These are phyloP conservation scores for Cocos nucifera DNA, from an alignment of 176 grass and related monocot genomes.

Conservation along the genomic window DNA sequence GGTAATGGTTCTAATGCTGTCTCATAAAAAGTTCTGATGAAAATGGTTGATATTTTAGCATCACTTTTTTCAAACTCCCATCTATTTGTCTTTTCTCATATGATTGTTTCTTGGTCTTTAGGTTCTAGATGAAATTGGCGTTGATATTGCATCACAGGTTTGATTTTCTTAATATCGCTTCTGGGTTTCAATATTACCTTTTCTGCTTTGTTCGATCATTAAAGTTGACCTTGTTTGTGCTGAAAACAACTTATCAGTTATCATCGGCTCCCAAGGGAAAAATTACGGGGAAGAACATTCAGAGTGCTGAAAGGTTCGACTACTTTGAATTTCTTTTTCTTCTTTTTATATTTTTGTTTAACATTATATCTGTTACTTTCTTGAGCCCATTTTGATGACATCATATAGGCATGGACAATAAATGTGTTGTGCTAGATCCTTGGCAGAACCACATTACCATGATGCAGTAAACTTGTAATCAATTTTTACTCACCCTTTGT, in stretches of 20 bases:
- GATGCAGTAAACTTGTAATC: too few species aligned
- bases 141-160: conserved; percentile 94
- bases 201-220: conserved; percentile 5
- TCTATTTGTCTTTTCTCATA: not conserved
- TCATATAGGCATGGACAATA: too few species aligned
- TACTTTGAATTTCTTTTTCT: not conserved
- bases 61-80: too few species aligned
- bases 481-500: too few species aligned
- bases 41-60: too few species aligned
- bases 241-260: conserved; percentile 33
- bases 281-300: conserved; percentile 67
- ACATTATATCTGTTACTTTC: too few species aligned
- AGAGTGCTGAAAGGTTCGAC: conserved; percentile 64
- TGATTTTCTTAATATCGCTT: conserved; percentile 16
- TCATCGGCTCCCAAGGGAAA: conserved; percentile 90
- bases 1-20: conserved; percentile 16
- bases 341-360: conserved; percentile 7
- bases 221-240: not conserved
- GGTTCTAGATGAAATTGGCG: conserved; percentile 95
- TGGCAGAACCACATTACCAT: too few species aligned
- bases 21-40: too few species aligned
- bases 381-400: too few species aligned
- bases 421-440: too few species aligned
- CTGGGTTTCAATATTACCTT: not conserved
- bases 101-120: conserved; percentile 32